These are phyloP conservation scores for Sporisorium scitamineum DNA, from an alignment of 1,284 basidiomycete genomes.

Conservation along the genomic window DNA sequence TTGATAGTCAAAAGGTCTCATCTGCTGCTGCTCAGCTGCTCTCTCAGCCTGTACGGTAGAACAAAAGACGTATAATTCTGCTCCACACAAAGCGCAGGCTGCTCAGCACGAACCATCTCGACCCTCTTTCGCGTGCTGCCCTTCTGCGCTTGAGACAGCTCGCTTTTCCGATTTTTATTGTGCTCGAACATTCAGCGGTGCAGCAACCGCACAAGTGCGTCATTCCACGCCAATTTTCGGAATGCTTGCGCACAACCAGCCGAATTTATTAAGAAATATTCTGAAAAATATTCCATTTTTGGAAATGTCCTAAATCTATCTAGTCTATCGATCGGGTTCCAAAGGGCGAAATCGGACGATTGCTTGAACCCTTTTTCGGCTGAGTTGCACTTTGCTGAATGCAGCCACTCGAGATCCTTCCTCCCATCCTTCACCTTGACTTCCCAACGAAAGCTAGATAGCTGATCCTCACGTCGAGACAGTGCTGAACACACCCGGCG, in stretches of 20 bases:
- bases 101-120: neutral
- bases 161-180: conserved; percentile 1
- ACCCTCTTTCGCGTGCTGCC: neutral
- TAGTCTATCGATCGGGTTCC: neutral
- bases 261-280: conserved; percentile 3
- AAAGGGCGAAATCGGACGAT: neutral
- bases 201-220: conserved; percentile 29
- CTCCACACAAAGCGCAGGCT: neutral
- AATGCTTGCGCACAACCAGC: conserved; percentile 12
- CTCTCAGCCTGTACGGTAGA: neutral
- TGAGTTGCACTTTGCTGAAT: neutral
- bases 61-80: neutral
- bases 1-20: neutral
- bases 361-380: neutral
- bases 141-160: neutral
- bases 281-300: conserved; percentile 15
- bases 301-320: conserved; percentile 1
- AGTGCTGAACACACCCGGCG: neutral
- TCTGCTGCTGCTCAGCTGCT: neutral
- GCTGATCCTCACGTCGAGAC: too few species aligned
- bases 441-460: too few species aligned
- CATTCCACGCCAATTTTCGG: conserved; percentile 25
- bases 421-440: neutral
- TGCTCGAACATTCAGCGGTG: conserved; percentile 7
- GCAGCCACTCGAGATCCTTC: too few species aligned